Conservation (phyloP, 1,284 basidiomycete species). For the Cryptococcus neoformans region DNA sequence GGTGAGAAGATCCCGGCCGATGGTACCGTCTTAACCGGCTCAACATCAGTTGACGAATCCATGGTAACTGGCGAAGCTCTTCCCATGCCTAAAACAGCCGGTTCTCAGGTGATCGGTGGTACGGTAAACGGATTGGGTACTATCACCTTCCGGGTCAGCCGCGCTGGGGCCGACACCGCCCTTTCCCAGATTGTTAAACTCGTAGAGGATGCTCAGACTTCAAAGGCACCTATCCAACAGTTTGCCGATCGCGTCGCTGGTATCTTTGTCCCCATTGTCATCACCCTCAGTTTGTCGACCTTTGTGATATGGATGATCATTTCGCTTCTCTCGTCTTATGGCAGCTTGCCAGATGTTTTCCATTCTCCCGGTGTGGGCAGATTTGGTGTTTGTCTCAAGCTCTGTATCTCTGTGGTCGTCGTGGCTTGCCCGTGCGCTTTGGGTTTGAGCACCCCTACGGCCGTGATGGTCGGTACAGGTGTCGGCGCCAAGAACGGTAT, state of each 20-base stretch:
- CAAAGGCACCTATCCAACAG: conserved; percentile 96
- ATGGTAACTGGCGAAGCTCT: conserved; percentile 97
- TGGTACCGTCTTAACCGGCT: conserved; percentile 80
- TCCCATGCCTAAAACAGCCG: conserved; percentile 76
- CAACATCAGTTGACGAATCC: conserved; percentile 90
- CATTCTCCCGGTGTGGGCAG: conserved; percentile 75
- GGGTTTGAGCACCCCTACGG: conserved; percentile 93
- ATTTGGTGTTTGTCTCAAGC: conserved; percentile 89
- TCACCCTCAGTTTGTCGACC: conserved; percentile 75
- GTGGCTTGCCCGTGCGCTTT: conserved; percentile 98
- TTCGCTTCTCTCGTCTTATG: conserved; percentile 60
- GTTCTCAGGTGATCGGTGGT: conserved; percentile 87
- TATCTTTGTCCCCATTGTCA: conserved; percentile 90
- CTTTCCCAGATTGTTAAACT: conserved; percentile 94
- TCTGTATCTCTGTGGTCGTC: conserved; percentile 97
- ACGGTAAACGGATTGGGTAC: conserved; percentile 96
- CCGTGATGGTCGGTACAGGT: conserved; percentile 99
- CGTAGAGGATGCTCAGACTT: conserved; percentile 97
- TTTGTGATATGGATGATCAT: conserved; percentile 83
- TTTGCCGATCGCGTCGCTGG: conserved; percentile 95
- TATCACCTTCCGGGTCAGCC: conserved; percentile 91
- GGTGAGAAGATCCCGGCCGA: conserved; percentile 98
- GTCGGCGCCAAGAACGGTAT: conserved; percentile 97
- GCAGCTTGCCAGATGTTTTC: conserved; percentile 75
- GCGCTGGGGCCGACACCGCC: conserved; percentile 94